Evolutionary conservation across 371 early-diverging fungal species (phyloP).

Genomic region (Thermomucor indicae-seudaticae): DNA sequence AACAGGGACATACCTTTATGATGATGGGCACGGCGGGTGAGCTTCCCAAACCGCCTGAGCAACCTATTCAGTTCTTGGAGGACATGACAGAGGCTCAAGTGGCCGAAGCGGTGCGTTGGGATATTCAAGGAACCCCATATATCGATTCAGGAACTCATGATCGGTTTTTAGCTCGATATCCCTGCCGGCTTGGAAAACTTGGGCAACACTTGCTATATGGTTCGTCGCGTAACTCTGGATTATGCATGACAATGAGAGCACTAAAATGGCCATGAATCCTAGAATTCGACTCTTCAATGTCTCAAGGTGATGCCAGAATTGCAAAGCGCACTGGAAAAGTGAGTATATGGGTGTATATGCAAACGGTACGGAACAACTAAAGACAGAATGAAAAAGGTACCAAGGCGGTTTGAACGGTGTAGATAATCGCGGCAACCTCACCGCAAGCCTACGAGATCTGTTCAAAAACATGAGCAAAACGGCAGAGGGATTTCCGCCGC

Average conservation of each 20-base stretch:
- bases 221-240: conserved; percentile 13
- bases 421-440: conserved; percentile 58
- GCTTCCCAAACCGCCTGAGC: conserved; percentile 69
- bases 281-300: conserved; percentile 96
- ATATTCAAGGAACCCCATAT: not conserved
- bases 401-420: conserved; percentile 28
- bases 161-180: conserved; percentile 57
- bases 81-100: conserved; percentile 89
- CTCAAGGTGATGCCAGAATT: conserved; percentile 89
- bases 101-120: conserved; percentile 69
- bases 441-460: conserved; percentile 68
- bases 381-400: conserved; percentile 5
- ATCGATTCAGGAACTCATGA: not conserved
- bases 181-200: conserved; percentile 90
- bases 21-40: conserved; percentile 97
- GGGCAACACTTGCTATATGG: conserved; percentile 99
- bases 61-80: conserved; percentile 78
- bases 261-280: not conserved
- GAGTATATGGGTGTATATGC: conserved; percentile 1
- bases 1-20: conserved; percentile 64
- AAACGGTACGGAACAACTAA: not conserved
- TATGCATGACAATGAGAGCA: not conserved
- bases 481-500: conserved; percentile 74
- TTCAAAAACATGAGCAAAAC: conserved; percentile 67
- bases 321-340: conserved; percentile 54